Conservation (phyloP, 768 basidiomycete genomes). For the Sporobolomyces roseus region DNA sequence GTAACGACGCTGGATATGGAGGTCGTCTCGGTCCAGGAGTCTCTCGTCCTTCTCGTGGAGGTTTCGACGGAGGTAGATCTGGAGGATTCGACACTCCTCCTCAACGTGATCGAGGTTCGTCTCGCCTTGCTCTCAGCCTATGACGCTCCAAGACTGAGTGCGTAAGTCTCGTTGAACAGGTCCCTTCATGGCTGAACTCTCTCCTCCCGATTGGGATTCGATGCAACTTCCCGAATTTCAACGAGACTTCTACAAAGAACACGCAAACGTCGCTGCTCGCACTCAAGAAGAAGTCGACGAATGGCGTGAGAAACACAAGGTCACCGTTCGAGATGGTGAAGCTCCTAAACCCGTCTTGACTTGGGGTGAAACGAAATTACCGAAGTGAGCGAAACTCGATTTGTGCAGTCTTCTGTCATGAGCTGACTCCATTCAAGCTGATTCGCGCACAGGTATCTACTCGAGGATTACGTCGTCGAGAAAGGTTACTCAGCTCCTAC, state of each 20-base stretch:
- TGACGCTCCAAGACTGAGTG: too few species aligned
- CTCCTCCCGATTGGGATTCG: neutral
- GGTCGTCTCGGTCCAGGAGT: neutral
- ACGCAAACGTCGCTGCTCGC: constrained; percentile 73
- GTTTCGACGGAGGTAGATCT: neutral
- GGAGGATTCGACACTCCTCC: neutral
- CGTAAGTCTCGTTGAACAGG: neutral
- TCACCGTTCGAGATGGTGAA: constrained; percentile 70
- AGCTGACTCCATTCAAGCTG: too few species aligned
- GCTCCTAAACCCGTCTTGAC: constrained; percentile 86
- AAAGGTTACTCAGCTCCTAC: constrained; percentile 82
- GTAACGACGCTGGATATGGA: neutral
- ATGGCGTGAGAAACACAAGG: constrained; percentile 81
- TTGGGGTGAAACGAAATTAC: constrained; percentile 60
- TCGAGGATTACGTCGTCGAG: constrained; percentile 69
- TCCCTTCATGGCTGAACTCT: neutral
- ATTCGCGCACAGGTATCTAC: constrained; percentile 9
- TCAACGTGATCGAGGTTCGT: neutral
- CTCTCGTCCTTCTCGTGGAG: neutral
- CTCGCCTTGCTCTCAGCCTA: neutral
- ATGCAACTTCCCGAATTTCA: neutral
- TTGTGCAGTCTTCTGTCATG: too few species aligned
- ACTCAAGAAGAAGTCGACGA: constrained; percentile 64
- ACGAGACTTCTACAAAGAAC: constrained; percentile 54
- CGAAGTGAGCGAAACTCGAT: too few species aligned